Base-by-base conservation (phyloP, 192 early-diverging fungal species). In the Coemansia biformis region DNA sequence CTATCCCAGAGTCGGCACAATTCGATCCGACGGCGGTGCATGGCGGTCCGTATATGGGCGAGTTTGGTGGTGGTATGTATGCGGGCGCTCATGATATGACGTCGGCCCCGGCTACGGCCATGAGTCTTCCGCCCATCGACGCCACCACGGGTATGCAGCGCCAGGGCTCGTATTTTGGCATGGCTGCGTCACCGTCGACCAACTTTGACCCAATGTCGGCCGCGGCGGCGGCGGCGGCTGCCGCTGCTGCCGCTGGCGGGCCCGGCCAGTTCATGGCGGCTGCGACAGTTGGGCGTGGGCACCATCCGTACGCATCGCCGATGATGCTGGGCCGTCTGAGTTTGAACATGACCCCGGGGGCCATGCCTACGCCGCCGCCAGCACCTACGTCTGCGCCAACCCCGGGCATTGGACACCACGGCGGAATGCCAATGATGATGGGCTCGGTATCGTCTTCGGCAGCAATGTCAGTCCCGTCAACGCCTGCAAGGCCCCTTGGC, bases 291-390 rank as follows among this genome's bases (percentile, higher is more conserved):
- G 51, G 37, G 17, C 54, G 49, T n/a, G 54, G 46, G 15, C 51
- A 46, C 24, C 54, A 42, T 16, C 57, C 69, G 26, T 73, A 73
- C 22, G 42, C 57, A 24, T 38, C 54, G 46, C 43, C 70, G 17
- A 73, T 73, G 70, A 51, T 73, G 33, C 42, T 65, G 30, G 63
- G 63, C 3, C 57, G 70, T 18, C 57, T 73, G 30, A 57, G 53
- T 47, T 34, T 73, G 34, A 45, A 38, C 17, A 56, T 58, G 57
- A 34, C 39, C 16, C 23, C 46, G 5, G 57, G 49, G 3, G 51
- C 52, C 1, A 39, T 66, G 10, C 48, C 67, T 8, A 54, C 54
- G 17, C 59, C 55, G 32, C 40, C 57, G 17, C 56, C 60, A 15
- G 37, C 40, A 21, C 6, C 46, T 2, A 41, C 51, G 24, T 26